Base-by-base conservation (phyloP, 495 filamentous ascomycete genomes). In the Podospora bellae-mahoneyi region DNA sequence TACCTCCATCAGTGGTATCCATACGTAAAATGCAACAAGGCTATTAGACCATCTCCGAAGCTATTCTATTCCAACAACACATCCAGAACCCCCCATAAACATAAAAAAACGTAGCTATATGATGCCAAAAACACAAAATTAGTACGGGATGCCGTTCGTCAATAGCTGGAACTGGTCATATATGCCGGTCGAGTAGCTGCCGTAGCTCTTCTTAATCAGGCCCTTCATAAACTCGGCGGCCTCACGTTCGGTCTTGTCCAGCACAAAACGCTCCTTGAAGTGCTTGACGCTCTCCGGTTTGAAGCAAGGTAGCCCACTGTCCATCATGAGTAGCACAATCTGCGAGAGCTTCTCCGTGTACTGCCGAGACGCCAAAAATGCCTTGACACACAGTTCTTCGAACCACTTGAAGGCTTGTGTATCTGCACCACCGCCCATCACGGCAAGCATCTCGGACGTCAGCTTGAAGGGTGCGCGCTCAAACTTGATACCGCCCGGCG, bases 391-490 rank as follows among this genome's bases (percentile, higher is more conserved):
- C 26, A 99, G 84, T 74, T 97, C 94, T 80, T 98, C 96, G 70
- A 99, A 99, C 88, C 92, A 96, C 62, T 89, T 89, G 82, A 95
- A 99, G 1, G 94, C 80, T 74, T 97, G 96, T 20, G 94, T 91
- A 28, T 86, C 88, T 0, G 88, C 90, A 67, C 83, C 88, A 55
- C 94, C 93, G 28, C 96, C 94, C 94, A 99, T 99, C 66, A 99
- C 96, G 18, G 93, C 90, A 54, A 99, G 85, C 96, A 99, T 99
- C 75, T 99, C 96, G 13, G 88, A 86, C 0, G 96, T 98, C 62
- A 99, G 86, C 79, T 99, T 99, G 86, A 99, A 99, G 0, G 96
- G 96, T 0, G 96, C 96, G 28, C 96, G 90, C 81, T 99, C 96
- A 74, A 99, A 99, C 64, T 91, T 92, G 64, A 98, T 91, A 23